Base-by-base conservation (phyloP, 345 rosid genomes). In the Diplotaxis tenuifolia region DNA sequence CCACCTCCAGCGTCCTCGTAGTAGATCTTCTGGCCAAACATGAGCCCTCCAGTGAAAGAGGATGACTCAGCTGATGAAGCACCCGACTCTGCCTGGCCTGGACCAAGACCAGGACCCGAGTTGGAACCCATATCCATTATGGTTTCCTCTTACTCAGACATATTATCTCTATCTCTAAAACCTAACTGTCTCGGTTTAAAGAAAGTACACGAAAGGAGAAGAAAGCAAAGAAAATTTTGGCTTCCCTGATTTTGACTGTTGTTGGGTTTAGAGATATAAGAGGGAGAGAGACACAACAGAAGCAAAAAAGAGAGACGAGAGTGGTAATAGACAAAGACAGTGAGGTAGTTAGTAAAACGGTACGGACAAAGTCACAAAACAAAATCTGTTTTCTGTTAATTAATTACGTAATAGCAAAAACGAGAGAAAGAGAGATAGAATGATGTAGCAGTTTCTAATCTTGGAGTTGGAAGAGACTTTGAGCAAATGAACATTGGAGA, bases 21-120 rank as follows among this genome's bases (percentile, higher is more conserved):
- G 82, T 93, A 93, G 78, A 89, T 85, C 78, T 83, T 92, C 34
- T 78, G 77, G 9, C 92, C 90, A 75, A 93, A 90, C 74, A 84
- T 89, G 73, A 93, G 83, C 28, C 96, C 92, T 58, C 94, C 91
- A 52, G 84, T 79, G 10, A 87, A 84, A 15, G 90, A 81, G 62
- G 84, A 80, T 1, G 86, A 84, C 80, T 84, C 77, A 83, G 84
- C 40, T 67, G 85, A 45, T 75, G 82, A 80, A 87, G 78, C 82
- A 66, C 82, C 86, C 0, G 88, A 85, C 63, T 86, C 80, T 50
- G 62, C 47, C 28, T 76, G 72, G 57, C 54, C 75, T 86, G 62
- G 82, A 74, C 65, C 84, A 55, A 27, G 80, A 85, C 82, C 86
- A 81, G 84, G 83, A 72, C 75, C 81, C 34, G 65, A 84, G 86